Base-by-base conservation (phyloP, 768 basidiomycete species). In the Calocera viscosa region DNA sequence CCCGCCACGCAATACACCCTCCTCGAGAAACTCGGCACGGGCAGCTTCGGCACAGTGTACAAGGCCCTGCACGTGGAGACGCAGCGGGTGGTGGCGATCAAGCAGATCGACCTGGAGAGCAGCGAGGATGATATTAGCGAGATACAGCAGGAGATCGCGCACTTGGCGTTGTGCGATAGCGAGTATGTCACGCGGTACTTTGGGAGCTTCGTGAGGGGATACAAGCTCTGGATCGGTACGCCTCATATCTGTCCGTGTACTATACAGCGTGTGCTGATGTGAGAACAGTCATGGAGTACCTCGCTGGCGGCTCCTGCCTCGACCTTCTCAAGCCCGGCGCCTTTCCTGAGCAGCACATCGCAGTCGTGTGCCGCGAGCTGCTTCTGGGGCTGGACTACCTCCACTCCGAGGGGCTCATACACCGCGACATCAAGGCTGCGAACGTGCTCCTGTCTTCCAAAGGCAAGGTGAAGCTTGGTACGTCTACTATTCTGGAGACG, bases 61-160 rank as follows among this genome's bases (percentile, higher is more conserved):
- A 97, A 96, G 80, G 95, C 92, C 78, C 87, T 94, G 72, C 93
- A 98, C 78, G 90, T 92, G 72, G 90, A 92, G 69, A 90, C 92
- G 12, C 88, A 90, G 75, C 88, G 95, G 78, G 88, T 91, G 68
- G 96, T 99, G 17, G 96, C 96, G 49, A 91, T 99, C 73, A 99
- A 99, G 77, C 94, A 97, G 77, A 98, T 99, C 75, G 95, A 98
- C 79, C 81, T 99, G 68, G 96, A 99, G 77, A 91, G 96, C 77
- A 92, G 94, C 28, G 94, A 97, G 77, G 96, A 99, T 74, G 96
- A 98, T 76, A 98, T 99, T 70, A 86, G 90, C 19, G 96, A 99
- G 77, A 99, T 99, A 63, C 96, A 99, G 74, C 91, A 93, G 75
- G 96, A 99, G 76, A 99, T 99, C 70, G 90, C 94, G 22, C 96